phyloP scores from a whole-genome alignment of 768 basidiomycete genomes.

The Amanita phalloides region DNA sequence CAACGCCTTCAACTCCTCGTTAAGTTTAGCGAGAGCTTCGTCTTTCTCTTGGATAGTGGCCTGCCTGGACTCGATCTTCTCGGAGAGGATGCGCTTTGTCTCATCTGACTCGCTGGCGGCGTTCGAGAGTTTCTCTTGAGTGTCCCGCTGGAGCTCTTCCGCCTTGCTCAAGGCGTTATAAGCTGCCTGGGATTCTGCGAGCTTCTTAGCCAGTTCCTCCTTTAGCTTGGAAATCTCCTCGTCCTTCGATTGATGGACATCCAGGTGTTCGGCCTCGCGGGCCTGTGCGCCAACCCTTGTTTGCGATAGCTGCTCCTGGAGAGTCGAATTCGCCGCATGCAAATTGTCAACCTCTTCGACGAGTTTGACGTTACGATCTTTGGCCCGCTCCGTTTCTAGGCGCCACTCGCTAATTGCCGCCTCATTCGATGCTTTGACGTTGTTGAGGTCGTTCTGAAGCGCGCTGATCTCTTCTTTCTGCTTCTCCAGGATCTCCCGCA shows the following conservation, averaged over 20 bases:
- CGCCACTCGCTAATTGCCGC: background rate
- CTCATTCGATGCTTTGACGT: background rate
- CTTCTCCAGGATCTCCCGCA: background rate
- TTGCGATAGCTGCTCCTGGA: background rate
- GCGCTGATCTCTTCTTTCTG: background rate
- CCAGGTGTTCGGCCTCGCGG: background rate
- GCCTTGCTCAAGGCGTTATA: background rate
- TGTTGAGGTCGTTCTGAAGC: background rate
- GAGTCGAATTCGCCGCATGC: background rate
- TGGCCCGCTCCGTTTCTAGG: background rate
- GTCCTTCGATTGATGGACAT: background rate
- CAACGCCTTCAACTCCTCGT: background rate
- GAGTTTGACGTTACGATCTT: background rate
- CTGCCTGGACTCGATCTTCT: background rate
- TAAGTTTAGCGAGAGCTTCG: background rate
- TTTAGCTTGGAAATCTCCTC: background rate
- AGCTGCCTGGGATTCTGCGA: background rate
- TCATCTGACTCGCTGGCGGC: background rate
- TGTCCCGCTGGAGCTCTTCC: background rate
- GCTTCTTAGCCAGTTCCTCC: background rate
- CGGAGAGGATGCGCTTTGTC: background rate
- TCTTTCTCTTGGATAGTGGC: slow-evolving; percentile 1
- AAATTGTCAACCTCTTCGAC: background rate
- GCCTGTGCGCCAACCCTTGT: background rate
- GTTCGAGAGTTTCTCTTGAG: background rate